Evolutionary conservation across 345 rosid species (phyloP).

Genomic region (Psidium guajava): DNA sequence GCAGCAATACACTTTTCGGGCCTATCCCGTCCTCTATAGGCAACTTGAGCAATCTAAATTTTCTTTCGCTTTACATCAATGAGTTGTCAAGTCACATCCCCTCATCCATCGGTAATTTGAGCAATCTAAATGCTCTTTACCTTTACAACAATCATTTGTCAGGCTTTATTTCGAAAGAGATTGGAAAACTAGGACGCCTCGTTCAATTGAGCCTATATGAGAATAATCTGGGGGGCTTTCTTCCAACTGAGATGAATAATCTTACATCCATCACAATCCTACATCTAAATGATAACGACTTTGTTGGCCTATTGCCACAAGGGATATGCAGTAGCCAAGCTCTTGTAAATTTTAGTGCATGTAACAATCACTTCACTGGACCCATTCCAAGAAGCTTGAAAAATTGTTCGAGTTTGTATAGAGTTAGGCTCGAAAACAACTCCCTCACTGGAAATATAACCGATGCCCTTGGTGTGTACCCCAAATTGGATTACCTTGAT

Average conservation of each 20-base stretch:
- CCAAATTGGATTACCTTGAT: neutral
- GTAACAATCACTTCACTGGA: neutral
- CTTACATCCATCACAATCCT: neutral
- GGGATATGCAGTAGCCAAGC: neutral
- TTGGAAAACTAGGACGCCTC: neutral
- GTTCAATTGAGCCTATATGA: neutral
- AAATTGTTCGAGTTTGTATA: constrained; percentile 1
- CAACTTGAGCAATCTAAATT: neutral
- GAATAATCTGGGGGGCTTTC: neutral
- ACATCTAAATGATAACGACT: neutral
- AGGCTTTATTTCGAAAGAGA: neutral
- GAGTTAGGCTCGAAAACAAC: neutral
- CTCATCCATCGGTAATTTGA: neutral
- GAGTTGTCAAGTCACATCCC: neutral
- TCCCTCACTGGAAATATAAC: neutral
- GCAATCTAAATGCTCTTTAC: neutral
- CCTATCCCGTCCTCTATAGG: neutral
- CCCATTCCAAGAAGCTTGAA: constrained; percentile 1
- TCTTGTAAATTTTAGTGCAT: neutral
- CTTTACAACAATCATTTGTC: too few relatives aligned
- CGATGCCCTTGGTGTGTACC: constrained; percentile 2
- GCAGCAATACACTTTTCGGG: neutral
- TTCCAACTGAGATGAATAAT: neutral
- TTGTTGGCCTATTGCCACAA: constrained; percentile 1
- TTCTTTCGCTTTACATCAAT: rapidly evolving